Evolutionary conservation across 2,329 filamentous ascomycete species (phyloP).

Genomic region (Alternaria triticina): DNA sequence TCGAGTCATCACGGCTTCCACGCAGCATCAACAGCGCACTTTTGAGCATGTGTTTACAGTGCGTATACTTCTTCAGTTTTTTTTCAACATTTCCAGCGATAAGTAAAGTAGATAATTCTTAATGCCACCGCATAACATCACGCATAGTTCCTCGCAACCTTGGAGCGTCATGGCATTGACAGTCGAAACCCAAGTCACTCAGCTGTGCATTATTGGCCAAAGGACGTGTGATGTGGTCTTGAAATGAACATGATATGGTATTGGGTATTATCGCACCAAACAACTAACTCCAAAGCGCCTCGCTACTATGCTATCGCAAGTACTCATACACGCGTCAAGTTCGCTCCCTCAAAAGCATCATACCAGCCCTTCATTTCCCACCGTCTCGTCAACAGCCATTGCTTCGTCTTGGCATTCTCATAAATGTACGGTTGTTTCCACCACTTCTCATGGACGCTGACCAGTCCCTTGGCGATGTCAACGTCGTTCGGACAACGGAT

Average conservation of each 20-base stretch:
- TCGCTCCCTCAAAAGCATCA: constrained; percentile 26
- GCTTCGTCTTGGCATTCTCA: constrained; percentile 34
- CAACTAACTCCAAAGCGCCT: background rate
- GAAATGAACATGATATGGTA: background rate
- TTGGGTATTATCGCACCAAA: background rate
- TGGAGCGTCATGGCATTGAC: no score
- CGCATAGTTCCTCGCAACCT: no score
- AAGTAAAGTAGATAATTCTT: no score
- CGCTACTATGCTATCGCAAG: background rate
- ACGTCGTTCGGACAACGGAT: constrained; percentile 45
- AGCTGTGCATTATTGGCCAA: background rate
- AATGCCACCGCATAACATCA: no score
- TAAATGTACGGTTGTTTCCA: constrained; percentile 40
- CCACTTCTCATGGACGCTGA: constrained; percentile 51
- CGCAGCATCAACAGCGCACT: no score
- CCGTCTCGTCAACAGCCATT: constrained; percentile 41
- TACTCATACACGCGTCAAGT: constrained; percentile 16
- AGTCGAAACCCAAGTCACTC: no score
- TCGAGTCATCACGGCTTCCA: no score
- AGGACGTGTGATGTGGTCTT: background rate
- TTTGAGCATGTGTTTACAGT: no score
- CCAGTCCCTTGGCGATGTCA: constrained; percentile 46
- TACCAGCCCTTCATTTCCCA: constrained; percentile 52
- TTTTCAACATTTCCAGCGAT: no score
- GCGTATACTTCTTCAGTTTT: no score